phyloP scores from a whole-genome alignment of 306 rosid species.

The Fragaria iinumae region DNA sequence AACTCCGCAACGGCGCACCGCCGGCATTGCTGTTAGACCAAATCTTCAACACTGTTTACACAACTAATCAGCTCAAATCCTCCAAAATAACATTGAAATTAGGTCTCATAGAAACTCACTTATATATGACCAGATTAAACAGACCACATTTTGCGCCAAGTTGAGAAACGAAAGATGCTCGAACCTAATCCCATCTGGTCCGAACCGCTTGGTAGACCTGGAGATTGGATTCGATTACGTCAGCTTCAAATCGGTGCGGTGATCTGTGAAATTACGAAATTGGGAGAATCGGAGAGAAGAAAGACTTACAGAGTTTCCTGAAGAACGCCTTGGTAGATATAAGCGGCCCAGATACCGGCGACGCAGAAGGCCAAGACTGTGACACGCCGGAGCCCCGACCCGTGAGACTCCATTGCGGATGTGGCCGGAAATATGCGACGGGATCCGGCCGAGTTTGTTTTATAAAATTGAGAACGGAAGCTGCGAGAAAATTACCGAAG shows the following conservation, averaged over 20 bases:
- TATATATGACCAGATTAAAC: conserved; percentile 88
- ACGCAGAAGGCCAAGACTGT: conserved; percentile 75
- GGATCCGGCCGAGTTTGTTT: conserved; percentile 23
- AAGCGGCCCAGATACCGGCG: conserved; percentile 92
- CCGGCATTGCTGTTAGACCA: conserved; percentile 61
- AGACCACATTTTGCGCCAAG: conserved; percentile 88
- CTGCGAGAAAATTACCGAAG: not conserved
- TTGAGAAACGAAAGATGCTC: conserved; percentile 89
- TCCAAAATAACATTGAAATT: not conserved
- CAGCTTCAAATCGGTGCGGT: not conserved
- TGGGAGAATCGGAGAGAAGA: not conserved
- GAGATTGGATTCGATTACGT: not conserved
- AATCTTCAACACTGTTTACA: conserved; percentile 69
- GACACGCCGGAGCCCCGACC: conserved; percentile 70
- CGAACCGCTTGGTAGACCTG: conserved; percentile 94
- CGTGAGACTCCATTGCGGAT: conserved; percentile 76
- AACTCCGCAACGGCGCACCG: conserved; percentile 91
- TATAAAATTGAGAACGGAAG: not conserved
- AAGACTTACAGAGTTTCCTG: conserved; percentile 83
- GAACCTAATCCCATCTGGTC: conserved; percentile 67
- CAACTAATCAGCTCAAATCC: not conserved
- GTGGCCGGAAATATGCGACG: conserved; percentile 30
- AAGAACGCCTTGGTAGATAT: conserved; percentile 92
- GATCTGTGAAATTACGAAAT: not conserved
- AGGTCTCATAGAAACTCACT: conserved; percentile 45